phyloP scores from a whole-genome alignment of 805 yeast genomes.

The Candida arabinofermentans region DNA sequence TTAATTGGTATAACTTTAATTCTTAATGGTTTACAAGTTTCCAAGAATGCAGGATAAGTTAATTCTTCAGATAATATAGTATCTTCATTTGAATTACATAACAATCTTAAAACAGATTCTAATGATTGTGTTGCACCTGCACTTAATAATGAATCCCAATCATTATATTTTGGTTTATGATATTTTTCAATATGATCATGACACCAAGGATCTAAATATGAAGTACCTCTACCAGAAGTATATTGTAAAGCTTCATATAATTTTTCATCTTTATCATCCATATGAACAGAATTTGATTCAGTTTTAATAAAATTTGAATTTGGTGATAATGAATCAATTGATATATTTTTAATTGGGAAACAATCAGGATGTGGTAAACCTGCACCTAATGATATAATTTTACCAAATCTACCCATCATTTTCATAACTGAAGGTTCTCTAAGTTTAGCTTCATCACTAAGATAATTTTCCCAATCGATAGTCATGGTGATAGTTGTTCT shows the following conservation, averaged over 20 bases:
- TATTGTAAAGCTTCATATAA: conserved; percentile 50
- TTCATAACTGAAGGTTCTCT: conserved; percentile 29
- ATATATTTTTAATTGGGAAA: conserved; percentile 41
- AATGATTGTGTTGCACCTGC: conserved; percentile 90
- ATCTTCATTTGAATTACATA: conserved; percentile 70
- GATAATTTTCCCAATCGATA: conserved; percentile 23
- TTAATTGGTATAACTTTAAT: conserved; percentile 64
- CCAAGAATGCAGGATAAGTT: conserved; percentile 81
- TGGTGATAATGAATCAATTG: conserved; percentile 33
- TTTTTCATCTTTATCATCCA: conserved; percentile 20
- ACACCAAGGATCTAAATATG: conserved; percentile 38
- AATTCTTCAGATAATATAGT: conserved; percentile 77
- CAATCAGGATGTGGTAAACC: conserved; percentile 51
- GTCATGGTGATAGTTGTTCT: too few relatives aligned
- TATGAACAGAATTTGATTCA: conserved; percentile 29
- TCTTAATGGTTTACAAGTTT: conserved; percentile 73
- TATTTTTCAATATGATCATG: conserved; percentile 38
- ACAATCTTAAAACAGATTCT: conserved; percentile 78
- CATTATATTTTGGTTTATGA: conserved; percentile 42
- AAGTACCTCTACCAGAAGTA: conserved; percentile 45
- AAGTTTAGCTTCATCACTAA: conserved; percentile 26
- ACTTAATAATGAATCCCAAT: conserved; percentile 71
- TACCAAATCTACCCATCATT: conserved; percentile 18
- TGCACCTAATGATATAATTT: conserved; percentile 49
- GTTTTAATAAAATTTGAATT: conserved; percentile 41